A percentile compares a stretch with the other conserved stretches of the same genome.
These are phyloP conservation scores for Tremella yokohamensis DNA, from an alignment of 768 basidiomycete species.

Conservation along the genomic window DNA sequence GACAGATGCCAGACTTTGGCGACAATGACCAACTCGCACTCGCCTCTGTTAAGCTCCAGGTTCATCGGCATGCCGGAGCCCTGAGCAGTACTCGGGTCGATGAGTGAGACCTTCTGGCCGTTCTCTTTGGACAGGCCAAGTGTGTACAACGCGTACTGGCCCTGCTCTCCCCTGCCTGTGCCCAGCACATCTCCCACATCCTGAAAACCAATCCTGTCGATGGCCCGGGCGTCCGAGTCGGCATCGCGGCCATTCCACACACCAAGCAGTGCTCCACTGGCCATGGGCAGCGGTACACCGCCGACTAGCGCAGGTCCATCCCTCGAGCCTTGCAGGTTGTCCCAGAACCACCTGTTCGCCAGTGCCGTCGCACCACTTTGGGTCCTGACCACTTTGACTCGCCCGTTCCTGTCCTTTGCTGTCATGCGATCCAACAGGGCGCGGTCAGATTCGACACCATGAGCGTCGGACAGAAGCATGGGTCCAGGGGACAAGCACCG, in stretches of 20 bases:
- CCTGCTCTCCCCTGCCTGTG: background rate
- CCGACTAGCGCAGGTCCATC: constrained; percentile 31
- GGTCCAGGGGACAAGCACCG: constrained; percentile 32
- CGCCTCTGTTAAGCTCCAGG: constrained; percentile 12
- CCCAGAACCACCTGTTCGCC: constrained; percentile 29
- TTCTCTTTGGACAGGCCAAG: constrained; percentile 1
- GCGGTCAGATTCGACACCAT: constrained; percentile 14
- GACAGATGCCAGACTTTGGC: constrained; percentile 17
- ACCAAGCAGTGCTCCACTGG: constrained; percentile 23
- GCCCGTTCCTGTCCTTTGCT: constrained; percentile 10
- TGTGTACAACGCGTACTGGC: constrained; percentile 1
- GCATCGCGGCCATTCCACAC: constrained; percentile 31
- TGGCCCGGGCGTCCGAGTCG: constrained; percentile 9
- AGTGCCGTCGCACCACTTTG: constrained; percentile 11
- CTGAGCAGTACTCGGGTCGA: background rate
- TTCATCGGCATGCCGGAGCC: constrained; percentile 1
- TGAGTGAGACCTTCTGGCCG: constrained; percentile 2
- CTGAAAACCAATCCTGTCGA: constrained; percentile 14
- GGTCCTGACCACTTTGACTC: constrained; percentile 19
- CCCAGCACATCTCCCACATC: constrained; percentile 30
- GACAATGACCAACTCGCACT: constrained; percentile 19
- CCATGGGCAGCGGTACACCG: constrained; percentile 5
- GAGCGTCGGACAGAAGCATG: constrained; percentile 31
- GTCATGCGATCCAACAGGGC: constrained; percentile 13
- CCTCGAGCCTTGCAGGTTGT: constrained; percentile 16